Base-by-base conservation (phyloP, 2,329 filamentous ascomycete species). In the Verticillium dahliae region DNA sequence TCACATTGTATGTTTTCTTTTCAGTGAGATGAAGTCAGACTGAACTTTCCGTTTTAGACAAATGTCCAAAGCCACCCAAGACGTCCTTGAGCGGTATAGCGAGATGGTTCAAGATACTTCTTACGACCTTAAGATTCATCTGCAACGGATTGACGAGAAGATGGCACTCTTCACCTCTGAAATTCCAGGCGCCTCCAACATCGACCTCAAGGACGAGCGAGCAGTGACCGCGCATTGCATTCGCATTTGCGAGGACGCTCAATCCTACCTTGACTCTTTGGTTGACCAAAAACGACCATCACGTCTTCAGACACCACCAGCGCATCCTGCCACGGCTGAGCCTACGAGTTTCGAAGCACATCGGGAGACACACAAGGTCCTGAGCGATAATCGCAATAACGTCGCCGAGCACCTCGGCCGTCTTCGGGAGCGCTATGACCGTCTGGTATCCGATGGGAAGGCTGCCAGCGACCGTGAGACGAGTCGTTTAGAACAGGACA, bases 191-290 rank as follows among this genome's bases (percentile, higher is more conserved):
- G 41, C 62, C 58, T 65, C 65, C 54, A 64, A 65, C 50, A 67
- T 71, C 52, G 68, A 76, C 61, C 68, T 77, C 37, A 62, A 70
- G 37, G 71, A 77, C 61, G 73, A 78, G 63, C 71, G 66, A 68
- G 70, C 62, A 38, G 71, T 76, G 58, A 76, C 73, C 56, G 62
- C 70, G 60, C 73, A 75, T 66, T 78, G 74, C 62, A 71, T 78
- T 65, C 70, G 67, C 37, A 72, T 77, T 58, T 78, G 74, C 63
- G 68, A 77, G 70, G 67, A 73, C 61, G 73, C 75, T 10, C 71
- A 62, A 58, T 70, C 68, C 56, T 73, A 71, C 64, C 70, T 77
- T 58, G 65, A 72, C 59, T 72, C 72, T 35, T 65, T 76, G 52
- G 65, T 66, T 62, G 61, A 69, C 27, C 65, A 63, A 64, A 67